phyloP scores from a whole-genome alignment of 2,329 filamentous ascomycete genomes.

The Fusarium protoensiforme region DNA sequence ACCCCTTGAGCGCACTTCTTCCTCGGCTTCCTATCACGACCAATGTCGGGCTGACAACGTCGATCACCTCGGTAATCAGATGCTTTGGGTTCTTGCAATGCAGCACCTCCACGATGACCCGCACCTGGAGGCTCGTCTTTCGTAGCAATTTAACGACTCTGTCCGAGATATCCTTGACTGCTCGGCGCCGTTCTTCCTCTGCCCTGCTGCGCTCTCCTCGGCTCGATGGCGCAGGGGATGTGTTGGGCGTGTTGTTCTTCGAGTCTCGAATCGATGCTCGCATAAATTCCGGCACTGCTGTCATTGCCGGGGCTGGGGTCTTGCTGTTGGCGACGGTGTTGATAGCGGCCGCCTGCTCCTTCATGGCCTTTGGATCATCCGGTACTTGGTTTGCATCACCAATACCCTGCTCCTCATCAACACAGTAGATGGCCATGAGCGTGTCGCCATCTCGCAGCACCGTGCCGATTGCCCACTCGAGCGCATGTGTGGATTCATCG shows the following conservation, averaged over 20 bases:
- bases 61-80: constrained; percentile 96
- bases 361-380: constrained; percentile 79
- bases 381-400: constrained; percentile 66
- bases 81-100: constrained; percentile 99
- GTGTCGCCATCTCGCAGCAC: constrained; percentile 95
- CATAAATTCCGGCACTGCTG: constrained; percentile 49
- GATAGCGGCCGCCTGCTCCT: constrained; percentile 79
- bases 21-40: constrained; percentile 94
- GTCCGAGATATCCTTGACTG: constrained; percentile 85
- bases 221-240: constrained; percentile 61
- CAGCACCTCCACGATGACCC: constrained; percentile 94
- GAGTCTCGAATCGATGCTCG: constrained; percentile 47
- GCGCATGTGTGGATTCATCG: constrained; percentile 91
- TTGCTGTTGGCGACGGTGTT: constrained; percentile 67
- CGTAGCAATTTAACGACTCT: constrained; percentile 86
- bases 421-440: constrained; percentile 90
- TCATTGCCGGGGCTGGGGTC: constrained; percentile 44
- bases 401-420: constrained; percentile 85
- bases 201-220: constrained; percentile 66
- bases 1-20: constrained; percentile 93
- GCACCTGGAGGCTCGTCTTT: constrained; percentile 92
- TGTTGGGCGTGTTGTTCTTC: constrained; percentile 48
- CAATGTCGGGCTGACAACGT: constrained; percentile 88
- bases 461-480: constrained; percentile 98
- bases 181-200: constrained; percentile 83